Evolutionary conservation across 2,329 filamentous ascomycete species (phyloP), one percentile per base, ranked within the genome.

Genomic region (Cercospora nicotianae): DNA sequence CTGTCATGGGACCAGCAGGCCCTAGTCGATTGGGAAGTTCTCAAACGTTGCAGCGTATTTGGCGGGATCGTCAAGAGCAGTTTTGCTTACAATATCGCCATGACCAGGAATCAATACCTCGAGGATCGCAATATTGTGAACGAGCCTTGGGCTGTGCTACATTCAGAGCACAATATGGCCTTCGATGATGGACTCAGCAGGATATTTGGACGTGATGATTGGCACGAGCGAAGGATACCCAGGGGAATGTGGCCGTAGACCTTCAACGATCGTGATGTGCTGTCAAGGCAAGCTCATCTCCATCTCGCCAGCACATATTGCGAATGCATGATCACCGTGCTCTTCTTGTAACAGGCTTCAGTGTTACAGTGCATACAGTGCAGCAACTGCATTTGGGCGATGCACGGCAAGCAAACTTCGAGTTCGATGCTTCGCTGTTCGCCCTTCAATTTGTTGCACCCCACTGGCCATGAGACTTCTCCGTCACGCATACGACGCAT

Each of bases 21-120:
- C 3, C 75, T 86, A 20, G 80, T 86, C 6, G 84, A 87, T 73
- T 85, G 83, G 74, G 82, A 85, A 70, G 80, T 86, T 3, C 75
- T 85, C 70, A 75, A 81, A 61, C 77, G 81, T 28, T 80, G 81
- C 20, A 80, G 79, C 10, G 74, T 80, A 18, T 81, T 85, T 66
- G 79, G 79, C 0, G 84, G 84, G 0, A 76, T 81, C 9, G 79
- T 81, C 8, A 80, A 80, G 72, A 83, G 81, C 66, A 80, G 77
- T 67, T 84, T 85, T 63, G 80, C 80, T 13, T 85, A 83, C 80
- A 82, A 82, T 64, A 72, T 86, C 16, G 83, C 82, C 9, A 71
- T 84, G 68, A 76, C 79, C 26, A 78, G 83, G 76, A 77, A 60
- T 70, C 74, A 77, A 71, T 73, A 73, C 68, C 58, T 73, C 42